phyloP scores from a whole-genome alignment of 2,329 filamentous ascomycete species.

The Colletotrichum higginsianum region DNA sequence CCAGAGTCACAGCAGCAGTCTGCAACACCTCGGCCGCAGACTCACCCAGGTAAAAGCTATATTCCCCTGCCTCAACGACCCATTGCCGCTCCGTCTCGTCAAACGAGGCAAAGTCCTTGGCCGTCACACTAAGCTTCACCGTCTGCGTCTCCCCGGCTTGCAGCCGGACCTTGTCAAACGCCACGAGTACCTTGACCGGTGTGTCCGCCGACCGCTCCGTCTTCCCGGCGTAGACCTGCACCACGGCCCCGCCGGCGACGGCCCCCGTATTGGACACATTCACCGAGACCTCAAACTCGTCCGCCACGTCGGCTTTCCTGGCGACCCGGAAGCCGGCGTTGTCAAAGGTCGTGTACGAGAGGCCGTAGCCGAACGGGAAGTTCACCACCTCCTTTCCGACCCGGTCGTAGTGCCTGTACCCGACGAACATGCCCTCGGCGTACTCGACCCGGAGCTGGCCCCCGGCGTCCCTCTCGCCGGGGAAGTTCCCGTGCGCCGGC shows the following conservation, averaged over 20 bases:
- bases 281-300: conserved; percentile 61
- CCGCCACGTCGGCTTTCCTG: conserved; percentile 55
- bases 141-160: conserved; percentile 43
- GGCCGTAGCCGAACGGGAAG: conserved; percentile 77
- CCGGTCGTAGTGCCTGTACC: conserved; percentile 78
- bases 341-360: conserved; percentile 76
- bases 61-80: conserved; percentile 48
- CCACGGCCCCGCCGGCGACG: conserved; percentile 65
- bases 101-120: conserved; percentile 50
- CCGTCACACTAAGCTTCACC: conserved; percentile 39
- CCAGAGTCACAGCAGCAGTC: conserved; percentile 9
- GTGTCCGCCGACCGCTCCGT: conserved; percentile 5
- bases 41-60: conserved; percentile 47
- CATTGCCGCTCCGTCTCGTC: conserved; percentile 46
- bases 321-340: conserved; percentile 60
- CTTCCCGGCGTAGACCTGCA: conserved; percentile 66
- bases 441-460: conserved; percentile 72
- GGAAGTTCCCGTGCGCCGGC: conserved; percentile 75
- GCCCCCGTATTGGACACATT: conserved; percentile 72
- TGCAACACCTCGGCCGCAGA: conserved; percentile 46
- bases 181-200: conserved; percentile 50
- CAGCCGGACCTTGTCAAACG: conserved; percentile 49
- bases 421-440: conserved; percentile 79
- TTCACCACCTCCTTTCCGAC: conserved; percentile 67
- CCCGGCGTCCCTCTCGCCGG: conserved; percentile 57